Evolutionary conservation across 2,329 filamentous ascomycete genomes (phyloP).

Genomic region (Aspergillus sp.): DNA sequence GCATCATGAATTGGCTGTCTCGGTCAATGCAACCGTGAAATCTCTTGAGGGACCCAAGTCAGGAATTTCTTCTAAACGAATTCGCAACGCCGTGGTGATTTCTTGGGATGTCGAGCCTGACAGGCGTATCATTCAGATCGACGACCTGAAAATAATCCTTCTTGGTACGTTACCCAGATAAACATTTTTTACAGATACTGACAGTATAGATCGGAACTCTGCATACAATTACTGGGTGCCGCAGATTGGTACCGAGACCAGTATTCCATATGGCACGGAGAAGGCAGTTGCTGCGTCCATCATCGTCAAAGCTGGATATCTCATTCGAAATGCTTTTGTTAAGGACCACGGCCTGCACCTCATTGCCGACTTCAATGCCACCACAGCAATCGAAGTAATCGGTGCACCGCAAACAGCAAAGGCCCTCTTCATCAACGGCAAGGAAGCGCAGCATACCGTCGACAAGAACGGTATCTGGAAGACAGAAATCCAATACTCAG

Average conservation of each 20-base stretch:
- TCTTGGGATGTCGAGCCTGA: slow-evolving; percentile 58
- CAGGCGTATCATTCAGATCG: slow-evolving; percentile 41
- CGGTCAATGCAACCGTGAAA: slow-evolving; percentile 24
- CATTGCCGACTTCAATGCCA: slow-evolving; percentile 70
- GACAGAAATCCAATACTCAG: slow-evolving; percentile 51
- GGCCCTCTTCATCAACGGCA: slow-evolving; percentile 63
- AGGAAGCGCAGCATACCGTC: slow-evolving; percentile 42
- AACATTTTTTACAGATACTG: slow-evolving; percentile 1
- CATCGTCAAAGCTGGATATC: slow-evolving; percentile 45
- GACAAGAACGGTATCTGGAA: slow-evolving; percentile 51
- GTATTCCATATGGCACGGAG: slow-evolving; percentile 29
- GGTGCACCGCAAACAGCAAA: slow-evolving; percentile 57
- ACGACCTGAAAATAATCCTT: slow-evolving; percentile 55
- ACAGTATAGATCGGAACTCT: slow-evolving; percentile 50
- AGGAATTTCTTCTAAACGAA: slow-evolving; percentile 29
- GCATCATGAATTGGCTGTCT: slow-evolving; percentile 43
- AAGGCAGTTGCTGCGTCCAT: slow-evolving; percentile 33
- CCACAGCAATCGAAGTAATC: slow-evolving; percentile 67
- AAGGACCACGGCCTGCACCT: slow-evolving; percentile 59
- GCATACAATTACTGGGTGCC: slow-evolving; percentile 48
- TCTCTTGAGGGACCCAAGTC: slow-evolving; percentile 35
- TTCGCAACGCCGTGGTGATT: slow-evolving; percentile 29
- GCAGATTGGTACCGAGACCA: slow-evolving; percentile 31
- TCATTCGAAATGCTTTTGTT: slow-evolving; percentile 51
- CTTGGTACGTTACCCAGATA: slow-evolving; percentile 38